phyloP scores from a whole-genome alignment of 768 basidiomycete species.

The Trametes cinnabarina region DNA sequence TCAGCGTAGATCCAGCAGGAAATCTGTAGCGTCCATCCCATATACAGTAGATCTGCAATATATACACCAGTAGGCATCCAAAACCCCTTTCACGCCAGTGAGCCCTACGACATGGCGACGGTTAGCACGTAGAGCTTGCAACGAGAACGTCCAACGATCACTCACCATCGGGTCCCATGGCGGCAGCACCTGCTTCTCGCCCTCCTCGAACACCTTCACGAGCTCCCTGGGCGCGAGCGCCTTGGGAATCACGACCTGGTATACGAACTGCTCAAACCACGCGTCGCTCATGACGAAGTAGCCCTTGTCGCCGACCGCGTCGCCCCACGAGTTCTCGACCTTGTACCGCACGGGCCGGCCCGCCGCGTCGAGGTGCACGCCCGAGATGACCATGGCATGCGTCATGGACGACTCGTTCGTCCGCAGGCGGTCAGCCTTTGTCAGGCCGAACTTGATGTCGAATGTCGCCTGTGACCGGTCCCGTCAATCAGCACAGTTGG shows the following conservation, averaged over 20 bases:
- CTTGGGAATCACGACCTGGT: conserved; percentile 89
- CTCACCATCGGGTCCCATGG: conserved; percentile 90
- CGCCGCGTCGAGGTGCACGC: conserved; percentile 75
- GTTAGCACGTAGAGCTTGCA: background rate
- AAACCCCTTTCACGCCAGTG: background rate
- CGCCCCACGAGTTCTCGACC: conserved; percentile 96
- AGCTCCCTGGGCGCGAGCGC: conserved; percentile 77
- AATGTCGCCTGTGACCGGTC: conserved; percentile 65
- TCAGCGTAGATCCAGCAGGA: no score
- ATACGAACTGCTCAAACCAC: conserved; percentile 95
- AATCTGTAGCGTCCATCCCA: no score
- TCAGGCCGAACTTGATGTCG: conserved; percentile 73
- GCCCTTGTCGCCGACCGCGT: conserved; percentile 72
- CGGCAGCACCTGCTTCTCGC: conserved; percentile 65
- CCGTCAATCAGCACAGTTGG: background rate
- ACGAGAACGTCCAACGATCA: background rate
- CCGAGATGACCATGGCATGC: conserved; percentile 94
- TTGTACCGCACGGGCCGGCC: conserved; percentile 88
- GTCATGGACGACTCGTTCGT: conserved; percentile 90
- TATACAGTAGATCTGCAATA: background rate
- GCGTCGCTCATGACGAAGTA: conserved; percentile 89
- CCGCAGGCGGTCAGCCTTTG: conserved; percentile 82
- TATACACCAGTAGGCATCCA: no score
- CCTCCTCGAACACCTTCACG: conserved; percentile 73
- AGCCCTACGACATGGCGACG: background rate